phyloP scores from a whole-genome alignment of 441 rosid species.

The Corymbia calophylla region DNA sequence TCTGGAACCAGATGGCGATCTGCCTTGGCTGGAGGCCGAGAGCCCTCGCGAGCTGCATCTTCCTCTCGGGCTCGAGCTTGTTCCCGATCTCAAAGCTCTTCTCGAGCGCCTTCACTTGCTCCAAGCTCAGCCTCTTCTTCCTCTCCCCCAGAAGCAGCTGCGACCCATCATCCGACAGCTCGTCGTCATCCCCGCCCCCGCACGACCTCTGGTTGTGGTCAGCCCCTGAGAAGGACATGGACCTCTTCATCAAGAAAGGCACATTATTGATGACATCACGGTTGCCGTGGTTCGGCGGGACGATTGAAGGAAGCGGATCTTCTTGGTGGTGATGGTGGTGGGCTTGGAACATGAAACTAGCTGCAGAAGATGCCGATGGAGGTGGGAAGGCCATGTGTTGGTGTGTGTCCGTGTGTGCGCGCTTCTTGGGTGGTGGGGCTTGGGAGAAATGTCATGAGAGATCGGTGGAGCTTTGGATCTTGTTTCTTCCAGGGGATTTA shows the following conservation, averaged over 20 bases:
- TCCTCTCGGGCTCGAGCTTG: slow-evolving; percentile 97
- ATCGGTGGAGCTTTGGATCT: background rate
- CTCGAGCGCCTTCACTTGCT: slow-evolving; percentile 90
- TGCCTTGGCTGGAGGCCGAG: slow-evolving; percentile 88
- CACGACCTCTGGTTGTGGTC: slow-evolving; percentile 26
- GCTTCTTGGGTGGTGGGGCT: slow-evolving; percentile 1
- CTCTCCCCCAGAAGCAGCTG: slow-evolving; percentile 66
- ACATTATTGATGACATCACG: slow-evolving; percentile 40
- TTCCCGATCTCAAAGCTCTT: slow-evolving; percentile 87
- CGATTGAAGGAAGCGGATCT: slow-evolving; percentile 47
- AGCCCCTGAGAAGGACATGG: slow-evolving; percentile 67
- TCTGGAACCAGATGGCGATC: slow-evolving; percentile 95
- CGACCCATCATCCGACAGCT: slow-evolving; percentile 88
- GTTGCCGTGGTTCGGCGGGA: slow-evolving; percentile 22
- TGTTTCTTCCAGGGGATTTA: background rate
- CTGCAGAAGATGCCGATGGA: slow-evolving; percentile 29
- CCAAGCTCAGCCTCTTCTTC: slow-evolving; percentile 86
- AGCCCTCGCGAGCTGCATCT: slow-evolving; percentile 81
- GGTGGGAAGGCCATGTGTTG: slow-evolving; percentile 71
- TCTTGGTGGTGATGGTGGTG: slow-evolving; percentile 46
- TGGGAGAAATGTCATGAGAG: background rate
- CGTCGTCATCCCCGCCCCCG: slow-evolving; percentile 65
- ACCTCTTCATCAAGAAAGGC: slow-evolving; percentile 72
- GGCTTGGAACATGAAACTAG: slow-evolving; percentile 47
- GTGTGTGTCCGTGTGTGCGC: background rate